Base-by-base conservation (phyloP, 2,329 filamentous ascomycete species). In the Penicillium brasilianum region DNA sequence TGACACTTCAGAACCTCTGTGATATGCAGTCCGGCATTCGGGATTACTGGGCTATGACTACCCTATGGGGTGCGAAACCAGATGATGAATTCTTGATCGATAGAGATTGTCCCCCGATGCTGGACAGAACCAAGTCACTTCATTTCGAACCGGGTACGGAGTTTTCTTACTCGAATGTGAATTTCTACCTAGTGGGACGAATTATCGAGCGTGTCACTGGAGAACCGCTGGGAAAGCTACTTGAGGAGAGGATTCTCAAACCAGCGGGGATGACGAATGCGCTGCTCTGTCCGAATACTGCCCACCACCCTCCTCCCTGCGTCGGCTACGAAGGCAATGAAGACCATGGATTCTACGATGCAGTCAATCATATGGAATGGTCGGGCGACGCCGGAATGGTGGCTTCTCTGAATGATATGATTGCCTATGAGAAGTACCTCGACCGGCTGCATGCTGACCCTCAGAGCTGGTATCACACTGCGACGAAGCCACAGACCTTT, bases 1-100 rank as follows among this genome's bases (percentile, higher is more conserved):
- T 81, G 55, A 78, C 69, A 4, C 59, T 82, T 16, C 65, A 73
- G 5, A 69, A 78, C 57, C 67, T 82, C 8, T 75, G 68, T 57
- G 72, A 79, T 60, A 82, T 77, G 68, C 77, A 79, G 60, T 81
- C 79, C 1, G 80, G 80, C 0, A 69, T 82, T 14, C 77, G 80
- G 5, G 80, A 82, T 64, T 81, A 82, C 61, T 81, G 80, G 79
- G 79, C 77, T 3, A 69, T 80, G 65, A 78, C 77, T 3, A 73
- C 76, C 10, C 74, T 82, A 8, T 80, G 77, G 77, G 80, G 80
- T 8, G 74, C 77, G 6, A 70, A 70, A 43, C 78, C 79, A 0
- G 78, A 81, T 9, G 74, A 71, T 16, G 66, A 66, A 16, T 82
- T 81, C 61, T 74, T 74, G n/a, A 65, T 81, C 16, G 66, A 61